These are phyloP conservation scores for Hypoxylon sp. DNA, from an alignment of 2,329 filamentous ascomycete species.

Conservation along the genomic window DNA sequence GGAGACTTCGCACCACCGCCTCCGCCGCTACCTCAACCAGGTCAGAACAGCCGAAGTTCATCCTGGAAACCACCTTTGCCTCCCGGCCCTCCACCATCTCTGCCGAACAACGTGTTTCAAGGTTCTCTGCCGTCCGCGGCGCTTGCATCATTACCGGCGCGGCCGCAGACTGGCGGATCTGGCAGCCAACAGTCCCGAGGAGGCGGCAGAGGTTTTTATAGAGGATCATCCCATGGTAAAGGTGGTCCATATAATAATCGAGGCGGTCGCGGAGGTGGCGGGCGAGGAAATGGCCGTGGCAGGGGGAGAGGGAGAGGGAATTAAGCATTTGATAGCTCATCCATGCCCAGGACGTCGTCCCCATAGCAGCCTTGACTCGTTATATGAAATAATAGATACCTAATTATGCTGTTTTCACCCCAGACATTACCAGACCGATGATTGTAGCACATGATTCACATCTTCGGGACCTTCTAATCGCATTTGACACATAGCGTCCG, in stretches of 20 bases:
- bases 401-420: too few relatives aligned
- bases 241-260: background rate
- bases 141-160: conserved; percentile 37
- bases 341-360: too few relatives aligned
- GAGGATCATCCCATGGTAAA: background rate
- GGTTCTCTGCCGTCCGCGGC: conserved; percentile 30
- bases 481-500: too few relatives aligned
- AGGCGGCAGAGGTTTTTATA: background rate
- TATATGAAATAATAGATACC: background rate
- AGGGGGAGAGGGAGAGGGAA: conserved; percentile 24
- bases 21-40: conserved; percentile 5
- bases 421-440: too few relatives aligned
- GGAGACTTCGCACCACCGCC: conserved; percentile 20
- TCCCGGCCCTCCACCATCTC: conserved; percentile 36
- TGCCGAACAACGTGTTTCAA: conserved; percentile 6
- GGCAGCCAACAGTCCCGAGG: background rate
- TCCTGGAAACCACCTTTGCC: conserved; percentile 40
- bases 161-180: conserved; percentile 30
- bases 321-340: background rate
- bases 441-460: too few relatives aligned
- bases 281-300: conserved; percentile 18
- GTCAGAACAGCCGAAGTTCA: conserved; percentile 2
- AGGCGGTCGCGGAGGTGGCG: conserved; percentile 26
- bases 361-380: too few relatives aligned
- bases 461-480: too few relatives aligned